A percentile compares a stretch with the other conserved stretches of the same genome.
phyloP scores from a whole-genome alignment of 108 stramenopile species.

The Pseudonitzschia delicatissima region DNA sequence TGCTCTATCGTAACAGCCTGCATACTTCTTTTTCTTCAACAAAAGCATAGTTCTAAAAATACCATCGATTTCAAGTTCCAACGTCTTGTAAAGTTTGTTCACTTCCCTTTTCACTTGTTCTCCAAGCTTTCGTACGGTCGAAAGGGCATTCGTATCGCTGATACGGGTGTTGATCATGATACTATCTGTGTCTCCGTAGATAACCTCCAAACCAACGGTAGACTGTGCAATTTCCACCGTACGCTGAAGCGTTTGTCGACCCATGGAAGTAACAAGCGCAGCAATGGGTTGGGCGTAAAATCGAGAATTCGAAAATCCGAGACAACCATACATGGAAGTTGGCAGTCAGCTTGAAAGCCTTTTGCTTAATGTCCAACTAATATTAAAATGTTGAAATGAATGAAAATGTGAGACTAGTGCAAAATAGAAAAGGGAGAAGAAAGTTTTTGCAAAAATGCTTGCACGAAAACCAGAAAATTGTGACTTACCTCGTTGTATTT shows the following conservation, averaged over 20 bases:
- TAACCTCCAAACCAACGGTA: constrained; percentile 94
- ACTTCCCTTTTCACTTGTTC: constrained; percentile 94
- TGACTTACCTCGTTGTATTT: constrained; percentile 74
- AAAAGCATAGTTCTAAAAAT: constrained; percentile 95
- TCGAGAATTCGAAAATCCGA: constrained; percentile 94
- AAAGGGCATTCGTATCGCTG: constrained; percentile 66
- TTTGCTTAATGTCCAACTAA: constrained; percentile 96
- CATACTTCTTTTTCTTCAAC: constrained; percentile 99
- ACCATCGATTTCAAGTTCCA: constrained; percentile 98
- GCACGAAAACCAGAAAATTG: background rate
- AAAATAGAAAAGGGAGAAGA: constrained; percentile 2
- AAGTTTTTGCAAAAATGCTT: constrained; percentile 1
- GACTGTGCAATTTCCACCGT: constrained; percentile 94
- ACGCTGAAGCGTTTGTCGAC: constrained; percentile 95
- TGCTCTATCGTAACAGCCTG: constrained; percentile 87
- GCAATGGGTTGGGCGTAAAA: constrained; percentile 99
- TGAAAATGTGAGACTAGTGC: background rate
- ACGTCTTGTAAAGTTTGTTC: constrained; percentile 95
- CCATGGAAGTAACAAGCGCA: constrained; percentile 96
- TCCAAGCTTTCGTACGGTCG: constrained; percentile 73
- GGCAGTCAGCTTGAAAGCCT: constrained; percentile 97
- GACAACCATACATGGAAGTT: constrained; percentile 99
- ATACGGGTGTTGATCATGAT: constrained; percentile 99
- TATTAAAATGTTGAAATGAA: background rate
- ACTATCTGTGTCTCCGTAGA: constrained; percentile 99